phyloP scores from a whole-genome alignment of 768 basidiomycete species.

The Hypholoma sublateritium region DNA sequence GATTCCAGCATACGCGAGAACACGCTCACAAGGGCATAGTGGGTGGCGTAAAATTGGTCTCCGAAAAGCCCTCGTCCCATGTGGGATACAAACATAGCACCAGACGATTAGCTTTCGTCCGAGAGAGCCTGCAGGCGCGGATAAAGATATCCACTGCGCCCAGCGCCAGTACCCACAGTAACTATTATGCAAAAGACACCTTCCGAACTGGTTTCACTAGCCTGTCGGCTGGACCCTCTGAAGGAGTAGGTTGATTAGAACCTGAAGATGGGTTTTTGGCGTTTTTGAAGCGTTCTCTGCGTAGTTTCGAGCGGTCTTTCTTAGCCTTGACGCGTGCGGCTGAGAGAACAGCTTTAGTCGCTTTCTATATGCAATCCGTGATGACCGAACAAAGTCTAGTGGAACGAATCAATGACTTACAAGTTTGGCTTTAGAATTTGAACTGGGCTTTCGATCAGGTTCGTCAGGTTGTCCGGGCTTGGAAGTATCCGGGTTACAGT shows the following conservation, averaged over 20 bases:
- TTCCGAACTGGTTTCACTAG: slow-evolving; percentile 11
- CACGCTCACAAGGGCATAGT: no score
- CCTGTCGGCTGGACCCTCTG: not conserved
- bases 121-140: slow-evolving; percentile 8
- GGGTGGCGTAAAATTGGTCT: no score
- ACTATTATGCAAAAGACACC: slow-evolving; percentile 12
- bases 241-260: not conserved
- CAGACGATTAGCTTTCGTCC: not conserved
- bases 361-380: slow-evolving; percentile 31
- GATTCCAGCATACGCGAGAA: not conserved
- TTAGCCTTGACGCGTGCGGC: slow-evolving; percentile 36
- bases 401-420: slow-evolving; percentile 24
- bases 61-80: not conserved
- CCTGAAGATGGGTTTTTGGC: not conserved
- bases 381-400: not conserved
- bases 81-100: not conserved
- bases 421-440: slow-evolving; percentile 35
- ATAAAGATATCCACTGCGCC: not conserved
- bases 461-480: slow-evolving; percentile 21
- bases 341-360: slow-evolving; percentile 37
- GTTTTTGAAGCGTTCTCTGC: slow-evolving; percentile 19
- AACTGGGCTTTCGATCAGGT: slow-evolving; percentile 24
- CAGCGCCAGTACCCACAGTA: not conserved
- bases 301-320: slow-evolving; percentile 35
- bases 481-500: not conserved